A percentile compares a stretch with the other conserved stretches of the same genome.
phyloP scores from a whole-genome alignment of 495 filamentous ascomycete species.

The Pyronema omphalodes region DNA sequence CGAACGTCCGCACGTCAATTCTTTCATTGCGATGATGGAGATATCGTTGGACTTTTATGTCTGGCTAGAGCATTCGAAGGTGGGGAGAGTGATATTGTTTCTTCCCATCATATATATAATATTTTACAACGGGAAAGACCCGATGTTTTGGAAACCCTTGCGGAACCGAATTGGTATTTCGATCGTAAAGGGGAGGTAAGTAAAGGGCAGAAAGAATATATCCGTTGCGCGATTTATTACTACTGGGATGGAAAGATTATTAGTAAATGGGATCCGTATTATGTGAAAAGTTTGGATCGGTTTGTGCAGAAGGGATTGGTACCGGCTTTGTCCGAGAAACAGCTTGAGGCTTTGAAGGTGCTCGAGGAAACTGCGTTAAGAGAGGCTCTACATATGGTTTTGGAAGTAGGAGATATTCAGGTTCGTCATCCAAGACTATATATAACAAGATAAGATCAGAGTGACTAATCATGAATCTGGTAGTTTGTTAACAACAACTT shows the following conservation, averaged over 20 bases:
- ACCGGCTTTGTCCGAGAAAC: conserved; percentile 43
- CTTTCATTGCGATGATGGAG: conserved; percentile 69
- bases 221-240: conserved; percentile 56
- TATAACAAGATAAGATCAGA: background rate
- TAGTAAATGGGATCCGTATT: conserved; percentile 65
- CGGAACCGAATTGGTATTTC: conserved; percentile 75
- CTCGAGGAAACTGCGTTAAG: conserved; percentile 49
- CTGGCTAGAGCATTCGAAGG: conserved; percentile 59
- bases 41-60: conserved; percentile 75
- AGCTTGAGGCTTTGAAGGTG: conserved; percentile 42
- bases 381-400: conserved; percentile 53
- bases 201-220: conserved; percentile 55
- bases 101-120: conserved; percentile 69
- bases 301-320: conserved; percentile 50
- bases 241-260: conserved; percentile 40
- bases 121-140: conserved; percentile 53
- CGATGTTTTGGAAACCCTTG: conserved; percentile 57
- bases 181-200: conserved; percentile 79
- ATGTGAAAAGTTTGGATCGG: conserved; percentile 44
- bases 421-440: conserved; percentile 25
- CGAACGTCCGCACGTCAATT: conserved; percentile 63
- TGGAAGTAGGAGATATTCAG: conserved; percentile 66
- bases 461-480: background rate
- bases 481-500: conserved; percentile 14
- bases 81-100: conserved; percentile 69